These are phyloP conservation scores for Marasmius oreades DNA, from an alignment of 1,284 basidiomycete species.

Conservation along the genomic window DNA sequence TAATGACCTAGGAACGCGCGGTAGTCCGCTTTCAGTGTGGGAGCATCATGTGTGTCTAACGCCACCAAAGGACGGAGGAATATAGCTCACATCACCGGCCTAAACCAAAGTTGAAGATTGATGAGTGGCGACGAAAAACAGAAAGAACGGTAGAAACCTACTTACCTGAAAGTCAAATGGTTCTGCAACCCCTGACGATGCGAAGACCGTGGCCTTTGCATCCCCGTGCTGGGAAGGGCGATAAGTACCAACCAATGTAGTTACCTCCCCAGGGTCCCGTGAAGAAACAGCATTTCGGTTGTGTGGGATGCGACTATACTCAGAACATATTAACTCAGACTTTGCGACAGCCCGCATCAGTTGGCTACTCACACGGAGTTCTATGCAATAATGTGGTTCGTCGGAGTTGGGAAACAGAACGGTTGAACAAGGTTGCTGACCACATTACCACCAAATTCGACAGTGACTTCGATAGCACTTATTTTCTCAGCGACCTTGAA, in stretches of 20 bases:
- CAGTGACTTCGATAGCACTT: conserved; percentile 52
- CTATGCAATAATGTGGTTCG: conserved; percentile 25
- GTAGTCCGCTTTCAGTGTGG: neutral
- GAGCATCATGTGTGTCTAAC: conserved; percentile 4
- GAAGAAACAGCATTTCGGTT: conserved; percentile 40
- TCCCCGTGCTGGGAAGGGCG: conserved; percentile 35
- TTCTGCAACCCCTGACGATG: conserved; percentile 31
- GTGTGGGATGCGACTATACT: conserved; percentile 51
- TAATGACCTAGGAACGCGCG: conserved; percentile 48
- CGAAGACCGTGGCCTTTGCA: conserved; percentile 42
- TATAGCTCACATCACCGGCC: conserved; percentile 58
- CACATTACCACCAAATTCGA: conserved; percentile 59
- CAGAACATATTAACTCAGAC: neutral
- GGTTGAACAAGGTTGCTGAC: conserved; percentile 23
- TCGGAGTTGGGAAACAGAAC: neutral
- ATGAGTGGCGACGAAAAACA: neutral
- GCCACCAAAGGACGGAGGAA: conserved; percentile 47
- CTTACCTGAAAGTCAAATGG: conserved; percentile 43
- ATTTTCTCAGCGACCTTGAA: conserved; percentile 57
- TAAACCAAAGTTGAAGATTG: conserved; percentile 18
- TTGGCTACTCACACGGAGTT: conserved; percentile 46
- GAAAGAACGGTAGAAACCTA: neutral
- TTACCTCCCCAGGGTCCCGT: too few species aligned
- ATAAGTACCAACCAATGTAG: too few species aligned
- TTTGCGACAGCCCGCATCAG: neutral